These are phyloP conservation scores for Alternaria brassicae DNA, from an alignment of 2,329 filamentous ascomycete species.

Conservation along the genomic window DNA sequence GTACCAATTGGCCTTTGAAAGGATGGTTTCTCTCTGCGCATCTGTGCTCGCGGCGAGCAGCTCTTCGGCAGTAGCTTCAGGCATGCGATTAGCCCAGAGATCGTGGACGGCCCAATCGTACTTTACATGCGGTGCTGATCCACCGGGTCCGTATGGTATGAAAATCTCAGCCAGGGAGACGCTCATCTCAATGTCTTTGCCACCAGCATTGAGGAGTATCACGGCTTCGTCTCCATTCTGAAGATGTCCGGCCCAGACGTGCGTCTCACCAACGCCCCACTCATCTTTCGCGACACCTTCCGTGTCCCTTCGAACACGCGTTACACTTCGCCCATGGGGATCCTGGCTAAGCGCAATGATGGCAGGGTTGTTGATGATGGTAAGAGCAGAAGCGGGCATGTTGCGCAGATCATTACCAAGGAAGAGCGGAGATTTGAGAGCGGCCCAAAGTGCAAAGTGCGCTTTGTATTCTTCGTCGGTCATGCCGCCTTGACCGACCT, in stretches of 20 bases:
- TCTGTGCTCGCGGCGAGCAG: slow-evolving; percentile 20
- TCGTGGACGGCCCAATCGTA: slow-evolving; percentile 36
- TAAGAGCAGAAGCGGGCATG: slow-evolving; percentile 50
- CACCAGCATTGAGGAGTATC: slow-evolving; percentile 32
- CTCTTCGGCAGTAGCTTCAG: slow-evolving; percentile 19
- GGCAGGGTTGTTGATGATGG: slow-evolving; percentile 50
- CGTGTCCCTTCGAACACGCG: slow-evolving; percentile 29
- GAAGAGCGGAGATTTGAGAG: slow-evolving; percentile 53
- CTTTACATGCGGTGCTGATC: slow-evolving; percentile 32
- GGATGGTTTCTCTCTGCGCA: slow-evolving; percentile 15
- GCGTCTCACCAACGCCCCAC: slow-evolving; percentile 35
- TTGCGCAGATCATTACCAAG: slow-evolving; percentile 53
- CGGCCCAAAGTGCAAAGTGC: slow-evolving; percentile 53
- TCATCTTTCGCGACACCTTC: slow-evolving; percentile 28
- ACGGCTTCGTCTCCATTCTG: slow-evolving; percentile 33
- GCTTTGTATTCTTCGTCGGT: slow-evolving; percentile 46
- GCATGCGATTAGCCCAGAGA: slow-evolving; percentile 35
- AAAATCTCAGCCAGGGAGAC: slow-evolving; percentile 35
- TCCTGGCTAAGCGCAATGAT: slow-evolving; percentile 38
- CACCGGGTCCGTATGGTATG: slow-evolving; percentile 32
- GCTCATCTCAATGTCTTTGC: slow-evolving; percentile 27
- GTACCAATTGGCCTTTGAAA: slow-evolving; percentile 31
- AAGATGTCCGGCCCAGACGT: slow-evolving; percentile 33
- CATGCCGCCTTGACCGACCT: slow-evolving; percentile 40
- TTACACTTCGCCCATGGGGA: slow-evolving; percentile 32